Evolutionary conservation across 2,329 filamentous ascomycete species (phyloP).

Genomic region (Aspergillus sp.): DNA sequence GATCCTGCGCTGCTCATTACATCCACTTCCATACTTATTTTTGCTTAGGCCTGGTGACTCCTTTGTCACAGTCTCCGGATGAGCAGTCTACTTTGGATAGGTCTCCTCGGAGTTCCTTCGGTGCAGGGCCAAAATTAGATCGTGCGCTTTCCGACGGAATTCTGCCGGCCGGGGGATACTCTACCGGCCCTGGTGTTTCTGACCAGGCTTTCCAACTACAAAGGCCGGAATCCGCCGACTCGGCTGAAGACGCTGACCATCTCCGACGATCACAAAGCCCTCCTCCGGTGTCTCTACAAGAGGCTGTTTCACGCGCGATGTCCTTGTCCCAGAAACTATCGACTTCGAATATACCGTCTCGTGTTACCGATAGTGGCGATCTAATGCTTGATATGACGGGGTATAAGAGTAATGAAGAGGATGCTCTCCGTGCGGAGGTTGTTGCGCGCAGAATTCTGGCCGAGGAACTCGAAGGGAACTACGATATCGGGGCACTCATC

Average conservation of each 20-base stretch:
- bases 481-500: conserved; percentile 93
- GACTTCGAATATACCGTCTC: conserved; percentile 85
- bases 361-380: conserved; percentile 89
- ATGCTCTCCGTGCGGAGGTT: conserved; percentile 88
- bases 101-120: conserved; percentile 29
- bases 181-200: conserved; percentile 17
- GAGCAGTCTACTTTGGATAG: conserved; percentile 27
- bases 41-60: conserved; percentile 39
- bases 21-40: conserved; percentile 7
- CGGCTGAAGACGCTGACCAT: conserved; percentile 17
- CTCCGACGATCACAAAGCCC: conserved; percentile 68
- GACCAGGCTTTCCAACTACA: conserved; percentile 12
- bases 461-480: conserved; percentile 90
- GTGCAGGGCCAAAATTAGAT: conserved; percentile 42
- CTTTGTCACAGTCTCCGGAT: conserved; percentile 41
- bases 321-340: conserved; percentile 84
- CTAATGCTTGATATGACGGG: conserved; percentile 98
- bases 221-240: conserved; percentile 6
- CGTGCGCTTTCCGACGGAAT: conserved; percentile 57
- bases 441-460: conserved; percentile 88
- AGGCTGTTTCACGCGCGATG: conserved; percentile 80
- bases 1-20: not conserved
- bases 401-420: conserved; percentile 91
- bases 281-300: conserved; percentile 67
- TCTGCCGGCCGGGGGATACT: conserved; percentile 44